phyloP scores from a whole-genome alignment of 371 early-diverging fungal genomes.

The Mucor indicus region DNA sequence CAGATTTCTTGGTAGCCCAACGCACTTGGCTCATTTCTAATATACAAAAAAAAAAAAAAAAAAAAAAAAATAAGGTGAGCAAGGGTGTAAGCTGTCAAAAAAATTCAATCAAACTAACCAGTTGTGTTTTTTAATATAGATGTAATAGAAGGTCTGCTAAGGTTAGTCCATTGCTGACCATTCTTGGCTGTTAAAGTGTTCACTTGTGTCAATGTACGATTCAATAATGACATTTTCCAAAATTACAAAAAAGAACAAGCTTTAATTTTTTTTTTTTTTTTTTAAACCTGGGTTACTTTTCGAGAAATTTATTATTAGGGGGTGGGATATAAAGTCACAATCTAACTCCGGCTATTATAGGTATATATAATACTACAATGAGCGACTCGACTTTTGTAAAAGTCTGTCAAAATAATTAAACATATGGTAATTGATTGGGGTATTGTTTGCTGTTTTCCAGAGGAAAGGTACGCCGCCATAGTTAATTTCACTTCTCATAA shows the following conservation, averaged over 20 bases:
- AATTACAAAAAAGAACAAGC: neutral
- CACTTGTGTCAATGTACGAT: slow-evolving; percentile 17
- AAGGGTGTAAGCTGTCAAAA: neutral
- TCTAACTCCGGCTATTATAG: no score
- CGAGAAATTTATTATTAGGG: neutral
- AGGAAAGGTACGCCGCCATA: slow-evolving; percentile 17
- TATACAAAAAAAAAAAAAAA: neutral
- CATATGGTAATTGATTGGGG: slow-evolving; percentile 2
- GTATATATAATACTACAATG: no score
- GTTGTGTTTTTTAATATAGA: slow-evolving; percentile 14
- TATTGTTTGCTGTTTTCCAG: slow-evolving; percentile 17
- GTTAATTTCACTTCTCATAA: slow-evolving; percentile 13
- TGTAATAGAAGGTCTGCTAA: slow-evolving; percentile 7
- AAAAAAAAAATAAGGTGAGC: neutral
- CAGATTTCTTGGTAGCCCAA: slow-evolving; percentile 90
- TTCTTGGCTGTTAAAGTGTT: slow-evolving; percentile 7
- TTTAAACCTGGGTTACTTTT: slow-evolving; percentile 8
- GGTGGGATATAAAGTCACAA: neutral
- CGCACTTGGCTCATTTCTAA: slow-evolving; percentile 63
- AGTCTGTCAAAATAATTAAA: slow-evolving; percentile 6
- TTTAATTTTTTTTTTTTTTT: neutral
- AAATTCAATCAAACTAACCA: slow-evolving; percentile 1
- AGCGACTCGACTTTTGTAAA: no score
- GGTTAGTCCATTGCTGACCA: neutral
- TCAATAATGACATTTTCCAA: slow-evolving; percentile 15